These are phyloP conservation scores for Trichosanthes cucumerina DNA, from an alignment of 306 rosid species.

Conservation along the genomic window DNA sequence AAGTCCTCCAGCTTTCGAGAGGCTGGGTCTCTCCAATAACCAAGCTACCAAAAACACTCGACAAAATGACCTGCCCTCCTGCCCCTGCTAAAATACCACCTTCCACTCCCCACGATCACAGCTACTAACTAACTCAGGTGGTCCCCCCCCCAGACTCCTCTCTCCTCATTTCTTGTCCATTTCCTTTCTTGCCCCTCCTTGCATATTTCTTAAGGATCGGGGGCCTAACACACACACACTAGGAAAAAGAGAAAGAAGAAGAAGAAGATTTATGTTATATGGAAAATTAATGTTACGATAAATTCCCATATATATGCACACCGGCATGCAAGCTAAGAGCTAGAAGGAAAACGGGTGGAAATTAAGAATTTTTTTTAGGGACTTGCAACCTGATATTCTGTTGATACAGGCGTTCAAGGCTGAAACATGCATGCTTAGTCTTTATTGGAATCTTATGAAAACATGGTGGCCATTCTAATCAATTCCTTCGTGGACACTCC, in stretches of 20 bases:
- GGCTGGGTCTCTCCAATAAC: too few species aligned
- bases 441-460: not conserved
- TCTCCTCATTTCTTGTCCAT: too few species aligned
- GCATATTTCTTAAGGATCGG: too few species aligned
- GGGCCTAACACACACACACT: too few species aligned
- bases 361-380: not conserved
- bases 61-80: too few species aligned
- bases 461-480: not conserved
- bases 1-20: too few species aligned
- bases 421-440: not conserved
- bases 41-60: too few species aligned
- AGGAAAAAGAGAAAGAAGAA: not conserved
- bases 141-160: too few species aligned
- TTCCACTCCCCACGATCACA: too few species aligned
- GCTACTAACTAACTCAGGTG: too few species aligned
- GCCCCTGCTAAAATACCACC: too few species aligned
- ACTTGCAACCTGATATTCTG: not conserved
- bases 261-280: not conserved
- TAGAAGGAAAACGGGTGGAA: not conserved
- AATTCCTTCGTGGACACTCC: not conserved
- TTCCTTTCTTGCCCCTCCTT: too few species aligned
- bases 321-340: not conserved
- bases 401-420: not conserved
- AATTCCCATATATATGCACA: not conserved
- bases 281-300: not conserved